Conservation (phyloP, 2,329 filamentous ascomycete species). For the Paracorniculantispora psalliotae region DNA sequence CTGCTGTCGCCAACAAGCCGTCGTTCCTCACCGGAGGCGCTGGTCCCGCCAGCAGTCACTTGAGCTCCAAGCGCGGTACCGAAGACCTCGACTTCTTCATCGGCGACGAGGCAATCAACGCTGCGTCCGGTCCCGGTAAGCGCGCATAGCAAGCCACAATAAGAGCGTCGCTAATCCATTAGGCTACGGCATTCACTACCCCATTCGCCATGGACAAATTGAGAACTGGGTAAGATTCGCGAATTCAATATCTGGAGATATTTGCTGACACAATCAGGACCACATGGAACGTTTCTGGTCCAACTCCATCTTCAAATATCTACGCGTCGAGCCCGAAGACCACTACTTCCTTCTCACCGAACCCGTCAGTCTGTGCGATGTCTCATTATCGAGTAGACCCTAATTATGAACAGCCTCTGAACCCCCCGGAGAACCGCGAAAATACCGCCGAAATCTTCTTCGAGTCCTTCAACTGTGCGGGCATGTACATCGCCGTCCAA, state of each 20-base stretch:
- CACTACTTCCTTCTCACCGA: slow-evolving; percentile 98
- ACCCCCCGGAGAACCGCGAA: slow-evolving; percentile 97
- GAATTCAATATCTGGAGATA: background rate
- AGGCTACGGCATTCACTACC: slow-evolving; percentile 96
- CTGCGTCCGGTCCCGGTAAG: slow-evolving; percentile 74
- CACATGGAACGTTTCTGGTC: slow-evolving; percentile 99
- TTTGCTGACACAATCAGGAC: slow-evolving; percentile 56
- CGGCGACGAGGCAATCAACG: slow-evolving; percentile 88
- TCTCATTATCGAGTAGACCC: background rate
- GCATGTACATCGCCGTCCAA: slow-evolving; percentile 97
- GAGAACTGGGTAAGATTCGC: slow-evolving; percentile 83
- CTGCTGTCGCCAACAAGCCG: slow-evolving; percentile 88
- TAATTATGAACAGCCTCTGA: slow-evolving; percentile 64
- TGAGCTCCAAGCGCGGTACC: slow-evolving; percentile 89
- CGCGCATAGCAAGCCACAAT: background rate
- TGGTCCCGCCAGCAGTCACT: slow-evolving; percentile 66
- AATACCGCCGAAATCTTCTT: slow-evolving; percentile 99
- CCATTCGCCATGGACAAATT: slow-evolving; percentile 95
- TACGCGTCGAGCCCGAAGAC: slow-evolving; percentile 95
- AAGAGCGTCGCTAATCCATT: slow-evolving; percentile 20
- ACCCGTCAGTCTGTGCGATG: slow-evolving; percentile 57
- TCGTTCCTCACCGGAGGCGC: slow-evolving; percentile 90
- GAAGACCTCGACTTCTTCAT: slow-evolving; percentile 99
- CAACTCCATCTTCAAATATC: slow-evolving; percentile 99
- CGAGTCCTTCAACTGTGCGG: slow-evolving; percentile 98